A percentile compares a stretch with the other conserved stretches of the same genome.
Evolutionary conservation across 108 stramenopile genomes (phyloP).

Genomic region (Hondaea fermentalgiana): DNA sequence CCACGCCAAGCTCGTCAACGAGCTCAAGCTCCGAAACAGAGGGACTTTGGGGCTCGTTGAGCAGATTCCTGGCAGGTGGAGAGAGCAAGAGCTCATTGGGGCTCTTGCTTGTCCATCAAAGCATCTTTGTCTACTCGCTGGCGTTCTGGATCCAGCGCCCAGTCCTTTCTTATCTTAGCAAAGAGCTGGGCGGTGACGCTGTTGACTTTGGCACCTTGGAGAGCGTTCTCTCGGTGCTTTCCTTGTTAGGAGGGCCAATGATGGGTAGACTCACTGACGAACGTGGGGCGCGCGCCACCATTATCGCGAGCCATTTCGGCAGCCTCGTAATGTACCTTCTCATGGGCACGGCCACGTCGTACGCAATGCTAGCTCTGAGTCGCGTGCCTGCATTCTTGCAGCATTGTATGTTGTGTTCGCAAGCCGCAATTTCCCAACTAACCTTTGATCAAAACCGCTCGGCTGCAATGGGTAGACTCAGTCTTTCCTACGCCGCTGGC

Average conservation of each 20-base stretch:
- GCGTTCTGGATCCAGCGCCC: not conserved
- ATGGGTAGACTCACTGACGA: not conserved
- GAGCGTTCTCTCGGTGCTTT: not conserved
- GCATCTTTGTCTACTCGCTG: not conserved
- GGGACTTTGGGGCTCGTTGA: not conserved
- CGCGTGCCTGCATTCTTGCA: not conserved
- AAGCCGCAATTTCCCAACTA: not conserved
- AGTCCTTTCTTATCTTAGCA: not conserved
- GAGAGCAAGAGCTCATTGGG: not conserved
- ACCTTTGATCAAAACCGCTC: not conserved
- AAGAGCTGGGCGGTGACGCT: not conserved
- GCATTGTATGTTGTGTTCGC: not conserved
- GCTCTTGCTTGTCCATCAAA: not conserved
- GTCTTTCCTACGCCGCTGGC: not conserved
- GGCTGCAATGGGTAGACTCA: not conserved
- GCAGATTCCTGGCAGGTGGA: not conserved
- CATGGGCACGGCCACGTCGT: not conserved
- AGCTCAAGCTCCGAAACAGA: no score
- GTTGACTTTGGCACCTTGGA: not conserved
- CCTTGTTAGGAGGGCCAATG: not conserved
- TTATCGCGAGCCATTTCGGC: not conserved
- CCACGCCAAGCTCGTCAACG: no score
- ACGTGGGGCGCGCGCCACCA: not conserved
- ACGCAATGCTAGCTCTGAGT: not conserved
- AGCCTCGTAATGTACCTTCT: not conserved